phyloP scores from a whole-genome alignment of 495 filamentous ascomycete genomes.

The Aspergillus ostianus region DNA sequence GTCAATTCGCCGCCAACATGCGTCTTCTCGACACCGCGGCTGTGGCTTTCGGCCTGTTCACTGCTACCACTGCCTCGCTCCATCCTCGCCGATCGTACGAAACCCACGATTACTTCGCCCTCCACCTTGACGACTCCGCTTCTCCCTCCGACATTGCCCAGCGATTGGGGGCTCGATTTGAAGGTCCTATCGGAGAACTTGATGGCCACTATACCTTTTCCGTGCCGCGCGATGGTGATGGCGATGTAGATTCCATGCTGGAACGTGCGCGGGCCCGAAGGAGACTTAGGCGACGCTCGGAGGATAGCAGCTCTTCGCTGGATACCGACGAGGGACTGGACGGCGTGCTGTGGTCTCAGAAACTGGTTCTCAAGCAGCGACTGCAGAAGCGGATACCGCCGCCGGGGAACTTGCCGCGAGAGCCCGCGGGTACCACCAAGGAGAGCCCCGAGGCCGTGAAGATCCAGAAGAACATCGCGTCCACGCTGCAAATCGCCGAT shows the following conservation, averaged over 20 bases:
- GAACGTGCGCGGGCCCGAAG: constrained; percentile 57
- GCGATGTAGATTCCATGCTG: constrained; percentile 60
- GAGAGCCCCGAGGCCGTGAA: constrained; percentile 51
- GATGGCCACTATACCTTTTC: constrained; percentile 84
- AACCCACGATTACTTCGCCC: constrained; percentile 83
- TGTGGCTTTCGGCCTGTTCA: constrained; percentile 34
- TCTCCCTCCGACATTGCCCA: constrained; percentile 71
- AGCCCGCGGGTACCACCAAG: constrained; percentile 3
- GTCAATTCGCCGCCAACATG: constrained; percentile 27
- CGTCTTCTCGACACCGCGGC: constrained; percentile 40
- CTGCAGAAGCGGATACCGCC: constrained; percentile 74
- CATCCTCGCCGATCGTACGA: constrained; percentile 61
- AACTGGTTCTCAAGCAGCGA: constrained; percentile 69
- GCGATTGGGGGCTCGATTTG: constrained; percentile 72
- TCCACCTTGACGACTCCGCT: constrained; percentile 67
- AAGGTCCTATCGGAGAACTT: constrained; percentile 80
- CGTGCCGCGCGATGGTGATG: constrained; percentile 48
- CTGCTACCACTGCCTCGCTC: constrained; percentile 41
- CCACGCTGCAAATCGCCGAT: constrained; percentile 70
- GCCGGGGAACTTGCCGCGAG: constrained; percentile 24
- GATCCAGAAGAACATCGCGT: constrained; percentile 59
- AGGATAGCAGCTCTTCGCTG: constrained; percentile 28
- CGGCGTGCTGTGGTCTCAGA: constrained; percentile 74
- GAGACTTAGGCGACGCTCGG: constrained; percentile 54
- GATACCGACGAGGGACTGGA: constrained; percentile 60